A percentile compares a stretch with the other conserved stretches of the same genome.
Evolutionary conservation across 2,329 filamentous ascomycete genomes (phyloP).

Genomic region (Neonectria faginata): DNA sequence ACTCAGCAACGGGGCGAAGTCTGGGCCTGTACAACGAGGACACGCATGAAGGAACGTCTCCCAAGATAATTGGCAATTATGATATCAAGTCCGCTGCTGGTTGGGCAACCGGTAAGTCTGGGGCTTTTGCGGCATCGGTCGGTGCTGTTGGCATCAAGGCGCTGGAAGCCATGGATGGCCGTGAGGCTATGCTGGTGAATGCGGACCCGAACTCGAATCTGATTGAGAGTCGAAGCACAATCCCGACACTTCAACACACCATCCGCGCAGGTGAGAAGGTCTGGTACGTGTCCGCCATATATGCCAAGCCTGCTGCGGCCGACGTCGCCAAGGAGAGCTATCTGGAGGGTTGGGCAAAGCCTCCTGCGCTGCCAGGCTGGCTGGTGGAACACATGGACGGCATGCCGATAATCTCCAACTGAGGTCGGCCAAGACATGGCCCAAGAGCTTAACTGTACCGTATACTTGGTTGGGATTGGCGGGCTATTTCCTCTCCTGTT

Average conservation of each 20-base stretch:
- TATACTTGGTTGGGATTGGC: neutral
- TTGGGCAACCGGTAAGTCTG: constrained; percentile 61
- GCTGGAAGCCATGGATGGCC: constrained; percentile 60
- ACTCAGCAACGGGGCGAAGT: constrained; percentile 60
- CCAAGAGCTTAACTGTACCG: neutral
- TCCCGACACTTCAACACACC: constrained; percentile 76
- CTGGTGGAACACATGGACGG: constrained; percentile 62
- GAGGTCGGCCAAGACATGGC: neutral
- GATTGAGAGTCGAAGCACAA: constrained; percentile 76
- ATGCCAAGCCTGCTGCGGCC: constrained; percentile 71
- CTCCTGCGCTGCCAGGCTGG: constrained; percentile 71
- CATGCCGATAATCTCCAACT: constrained; percentile 34
- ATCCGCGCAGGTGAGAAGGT: constrained; percentile 66
- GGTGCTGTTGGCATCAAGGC: constrained; percentile 69
- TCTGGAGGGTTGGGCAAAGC: constrained; percentile 70
- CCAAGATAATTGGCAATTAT: constrained; percentile 70
- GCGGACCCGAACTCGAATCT: constrained; percentile 85
- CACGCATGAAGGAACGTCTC: constrained; percentile 62
- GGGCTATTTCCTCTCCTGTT: constrained; percentile 1
- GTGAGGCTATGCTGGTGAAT: constrained; percentile 75
- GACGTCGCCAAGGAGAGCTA: constrained; percentile 65
- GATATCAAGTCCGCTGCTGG: constrained; percentile 66
- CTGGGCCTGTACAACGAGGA: constrained; percentile 61
- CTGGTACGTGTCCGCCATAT: constrained; percentile 79
- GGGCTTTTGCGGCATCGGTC: constrained; percentile 68